These are phyloP conservation scores for Phascolomyces articulosus DNA, from an alignment of 371 early-diverging fungal genomes.

Conservation along the genomic window DNA sequence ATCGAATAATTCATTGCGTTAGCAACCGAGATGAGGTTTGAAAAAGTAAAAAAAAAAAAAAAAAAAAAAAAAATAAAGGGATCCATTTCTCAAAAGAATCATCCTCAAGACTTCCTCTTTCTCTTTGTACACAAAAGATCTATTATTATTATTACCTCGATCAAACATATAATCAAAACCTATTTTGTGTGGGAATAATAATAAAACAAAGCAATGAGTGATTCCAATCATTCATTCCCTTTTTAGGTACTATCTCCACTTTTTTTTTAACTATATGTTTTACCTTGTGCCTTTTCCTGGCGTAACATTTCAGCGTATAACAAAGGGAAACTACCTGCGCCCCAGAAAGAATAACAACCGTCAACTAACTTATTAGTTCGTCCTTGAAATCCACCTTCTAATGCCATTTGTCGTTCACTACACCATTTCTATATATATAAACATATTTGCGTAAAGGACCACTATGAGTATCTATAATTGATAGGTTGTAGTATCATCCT, in stretches of 20 bases:
- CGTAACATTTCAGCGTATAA: constrained; percentile 54
- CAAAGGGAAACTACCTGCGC: constrained; percentile 85
- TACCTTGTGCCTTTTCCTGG: constrained; percentile 17
- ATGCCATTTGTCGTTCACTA: constrained; percentile 76
- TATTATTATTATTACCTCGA: constrained; percentile 41
- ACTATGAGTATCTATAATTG: too few species aligned
- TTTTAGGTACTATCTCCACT: too few species aligned
- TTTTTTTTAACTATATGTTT: not conserved
- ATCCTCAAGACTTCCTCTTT: not conserved
- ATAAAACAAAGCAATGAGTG: too few species aligned
- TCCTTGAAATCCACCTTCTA: constrained; percentile 97
- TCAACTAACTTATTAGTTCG: constrained; percentile 97
- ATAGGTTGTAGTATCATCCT: too few species aligned
- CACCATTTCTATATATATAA: constrained; percentile 70
- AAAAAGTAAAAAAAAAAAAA: too few species aligned
- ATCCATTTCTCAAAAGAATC: not conserved
- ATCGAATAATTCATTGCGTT: not conserved
- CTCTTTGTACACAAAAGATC: too few species aligned
- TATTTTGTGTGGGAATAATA: not conserved
- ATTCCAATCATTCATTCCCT: not conserved
- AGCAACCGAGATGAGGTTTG: too few species aligned
- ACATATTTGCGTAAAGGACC: not conserved
- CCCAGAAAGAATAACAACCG: constrained; percentile 98
- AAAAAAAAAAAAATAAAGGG: too few species aligned
- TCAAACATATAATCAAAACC: constrained; percentile 51